Conservation (phyloP, 306 rosid species). For the Crotalaria pallida region DNA sequence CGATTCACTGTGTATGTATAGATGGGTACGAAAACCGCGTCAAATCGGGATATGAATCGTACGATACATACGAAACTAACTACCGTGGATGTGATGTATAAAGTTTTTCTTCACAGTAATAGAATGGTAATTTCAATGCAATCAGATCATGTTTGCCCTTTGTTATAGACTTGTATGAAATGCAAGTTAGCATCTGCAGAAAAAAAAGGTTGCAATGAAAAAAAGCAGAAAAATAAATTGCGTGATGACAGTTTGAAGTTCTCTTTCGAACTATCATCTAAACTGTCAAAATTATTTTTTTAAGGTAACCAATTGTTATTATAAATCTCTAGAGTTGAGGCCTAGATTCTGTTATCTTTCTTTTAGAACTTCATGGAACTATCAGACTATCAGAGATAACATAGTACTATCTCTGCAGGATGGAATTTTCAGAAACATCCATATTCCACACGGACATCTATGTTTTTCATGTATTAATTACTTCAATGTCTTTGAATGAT, state of each 20-base stretch:
- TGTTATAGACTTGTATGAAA: neutral
- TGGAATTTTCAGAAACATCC: neutral
- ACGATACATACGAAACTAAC: no score
- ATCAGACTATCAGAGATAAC: neutral
- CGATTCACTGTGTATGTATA: no score
- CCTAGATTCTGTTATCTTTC: neutral
- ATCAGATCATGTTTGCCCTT: neutral
- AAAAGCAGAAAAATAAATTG: neutral
- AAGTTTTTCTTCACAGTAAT: neutral
- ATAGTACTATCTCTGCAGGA: neutral
- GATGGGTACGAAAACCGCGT: no score
- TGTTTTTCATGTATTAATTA: neutral
- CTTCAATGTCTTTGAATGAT: neutral
- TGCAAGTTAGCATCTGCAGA: neutral
- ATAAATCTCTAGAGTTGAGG: neutral
- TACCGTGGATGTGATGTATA: no score
- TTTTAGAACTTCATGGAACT: neutral
- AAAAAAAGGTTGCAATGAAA: neutral
- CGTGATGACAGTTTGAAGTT: neutral
- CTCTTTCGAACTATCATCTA: neutral
- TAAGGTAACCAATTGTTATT: neutral
- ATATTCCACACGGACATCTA: neutral
- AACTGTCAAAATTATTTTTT: neutral
- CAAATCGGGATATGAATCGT: no score
- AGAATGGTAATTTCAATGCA: neutral